Percentiles rank a stretch among this genome's conserved stretches.
phyloP scores from a whole-genome alignment of 2,329 filamentous ascomycete genomes.

The Neophaeococcomyces mojaviensis region DNA sequence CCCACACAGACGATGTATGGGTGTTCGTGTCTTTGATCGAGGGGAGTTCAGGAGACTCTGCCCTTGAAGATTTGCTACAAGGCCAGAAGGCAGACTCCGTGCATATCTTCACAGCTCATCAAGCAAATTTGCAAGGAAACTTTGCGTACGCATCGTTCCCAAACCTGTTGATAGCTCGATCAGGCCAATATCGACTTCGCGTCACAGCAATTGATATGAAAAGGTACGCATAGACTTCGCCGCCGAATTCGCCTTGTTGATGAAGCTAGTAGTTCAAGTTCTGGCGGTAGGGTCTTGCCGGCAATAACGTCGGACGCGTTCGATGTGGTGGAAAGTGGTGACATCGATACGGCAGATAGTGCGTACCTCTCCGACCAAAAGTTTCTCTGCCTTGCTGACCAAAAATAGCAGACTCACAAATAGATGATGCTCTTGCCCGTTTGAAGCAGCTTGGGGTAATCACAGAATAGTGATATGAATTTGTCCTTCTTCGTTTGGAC shows the following conservation, averaged over 20 bases:
- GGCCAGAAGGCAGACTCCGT: constrained; percentile 21
- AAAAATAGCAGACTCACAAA: too few relatives aligned
- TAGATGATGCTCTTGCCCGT: too few relatives aligned
- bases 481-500: too few relatives aligned
- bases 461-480: too few relatives aligned
- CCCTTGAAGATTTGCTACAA: constrained; percentile 16
- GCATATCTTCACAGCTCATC: constrained; percentile 12
- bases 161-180: constrained; percentile 16
- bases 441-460: too few relatives aligned
- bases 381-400: too few relatives aligned
- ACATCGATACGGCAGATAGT: too few relatives aligned
- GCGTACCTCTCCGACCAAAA: too few relatives aligned
- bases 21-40: constrained; percentile 18
- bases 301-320: constrained; percentile 1
- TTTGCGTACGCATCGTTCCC: constrained; percentile 20
- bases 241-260: background rate
- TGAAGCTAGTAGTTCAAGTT: background rate
- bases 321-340: background rate
- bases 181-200: constrained; percentile 19
- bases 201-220: constrained; percentile 22
- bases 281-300: background rate
- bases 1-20: constrained; percentile 12
- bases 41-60: constrained; percentile 15
- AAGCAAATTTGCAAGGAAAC: constrained; percentile 10
- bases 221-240: constrained; percentile 10